Conservation (phyloP, 1,284 basidiomycete genomes). For the Moesziomyces aphidis region DNA sequence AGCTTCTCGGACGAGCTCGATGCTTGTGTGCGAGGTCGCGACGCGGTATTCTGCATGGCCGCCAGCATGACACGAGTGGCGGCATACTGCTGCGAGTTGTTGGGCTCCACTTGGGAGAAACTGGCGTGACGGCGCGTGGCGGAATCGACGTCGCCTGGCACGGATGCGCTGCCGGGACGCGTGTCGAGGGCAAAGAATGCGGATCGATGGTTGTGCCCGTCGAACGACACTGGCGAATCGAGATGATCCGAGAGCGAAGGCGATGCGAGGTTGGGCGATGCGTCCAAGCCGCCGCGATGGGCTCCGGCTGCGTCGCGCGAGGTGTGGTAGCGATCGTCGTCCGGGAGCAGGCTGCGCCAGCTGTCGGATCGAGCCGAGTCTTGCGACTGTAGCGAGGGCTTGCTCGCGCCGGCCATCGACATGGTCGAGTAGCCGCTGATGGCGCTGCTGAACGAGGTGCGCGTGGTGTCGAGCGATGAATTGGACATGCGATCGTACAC, state of each 20-base stretch:
- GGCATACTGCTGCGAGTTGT: slow-evolving; percentile 25
- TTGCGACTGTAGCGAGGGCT: slow-evolving; percentile 10
- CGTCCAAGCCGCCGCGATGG: slow-evolving; percentile 1
- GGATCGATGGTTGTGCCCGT: slow-evolving; percentile 29
- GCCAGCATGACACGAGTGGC: slow-evolving; percentile 22
- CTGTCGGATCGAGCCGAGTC: slow-evolving; percentile 26
- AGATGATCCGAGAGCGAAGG: slow-evolving; percentile 31
- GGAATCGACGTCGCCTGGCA: slow-evolving; percentile 4
- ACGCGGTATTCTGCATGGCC: slow-evolving; percentile 15
- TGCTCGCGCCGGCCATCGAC: slow-evolving; percentile 29
- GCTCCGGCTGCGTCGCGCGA: slow-evolving; percentile 8
- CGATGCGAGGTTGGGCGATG: slow-evolving; percentile 24
- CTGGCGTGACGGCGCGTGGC: slow-evolving; percentile 45
- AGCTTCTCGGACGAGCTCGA: slow-evolving; percentile 11
- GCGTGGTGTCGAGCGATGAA: slow-evolving; percentile 28
- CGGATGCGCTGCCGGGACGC: slow-evolving; percentile 1
- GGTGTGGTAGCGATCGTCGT: slow-evolving; percentile 39
- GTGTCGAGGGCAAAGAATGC: slow-evolving; percentile 30
- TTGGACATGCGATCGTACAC: slow-evolving; percentile 20
- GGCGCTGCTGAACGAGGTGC: slow-evolving; percentile 46
- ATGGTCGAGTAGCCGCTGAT: slow-evolving; percentile 45
- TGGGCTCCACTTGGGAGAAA: slow-evolving; percentile 47
- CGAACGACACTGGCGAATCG: slow-evolving; percentile 26
- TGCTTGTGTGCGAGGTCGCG: slow-evolving; percentile 2
- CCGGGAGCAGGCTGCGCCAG: slow-evolving; percentile 48